Evolutionary conservation across 768 basidiomycete genomes (phyloP).

Genomic region (Cystobasidium tubakii): DNA sequence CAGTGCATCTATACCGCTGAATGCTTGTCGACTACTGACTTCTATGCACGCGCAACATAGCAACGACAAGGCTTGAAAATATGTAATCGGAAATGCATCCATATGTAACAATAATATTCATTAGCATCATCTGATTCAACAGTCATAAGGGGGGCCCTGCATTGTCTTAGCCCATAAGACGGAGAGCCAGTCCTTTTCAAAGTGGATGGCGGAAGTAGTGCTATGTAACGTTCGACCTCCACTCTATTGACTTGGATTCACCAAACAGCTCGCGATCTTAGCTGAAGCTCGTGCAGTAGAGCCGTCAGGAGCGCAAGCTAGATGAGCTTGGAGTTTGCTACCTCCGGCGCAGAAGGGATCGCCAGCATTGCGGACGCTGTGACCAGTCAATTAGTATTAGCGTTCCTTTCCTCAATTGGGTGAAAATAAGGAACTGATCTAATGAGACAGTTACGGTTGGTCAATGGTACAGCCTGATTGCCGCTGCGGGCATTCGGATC

Average conservation of each 20-base stretch:
- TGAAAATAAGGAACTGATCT: not conserved
- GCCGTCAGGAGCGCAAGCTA: conserved; percentile 32
- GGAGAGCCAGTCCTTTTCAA: no score
- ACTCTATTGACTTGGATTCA: not conserved
- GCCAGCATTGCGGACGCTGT: conserved; percentile 19
- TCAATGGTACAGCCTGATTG: not conserved
- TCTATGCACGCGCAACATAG: no score
- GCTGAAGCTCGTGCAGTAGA: conserved; percentile 3
- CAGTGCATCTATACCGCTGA: no score
- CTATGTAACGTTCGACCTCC: no score
- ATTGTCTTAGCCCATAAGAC: no score
- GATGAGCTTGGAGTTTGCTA: conserved; percentile 21
- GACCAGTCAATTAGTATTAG: not conserved
- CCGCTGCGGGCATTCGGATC: conserved; percentile 25
- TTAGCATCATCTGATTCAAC: no score
- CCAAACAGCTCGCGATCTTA: conserved; percentile 24
- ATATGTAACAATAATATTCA: no score
- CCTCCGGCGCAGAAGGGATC: conserved; percentile 26
- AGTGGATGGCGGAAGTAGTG: no score
- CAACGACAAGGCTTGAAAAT: not conserved
- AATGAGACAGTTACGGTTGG: not conserved
- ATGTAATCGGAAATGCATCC: no score
- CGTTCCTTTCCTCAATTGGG: not conserved
- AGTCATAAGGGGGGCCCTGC: no score
- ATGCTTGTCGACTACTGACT: no score